These are phyloP conservation scores for Curvularia spicifera DNA, from an alignment of 2,329 filamentous ascomycete genomes.

Conservation along the genomic window DNA sequence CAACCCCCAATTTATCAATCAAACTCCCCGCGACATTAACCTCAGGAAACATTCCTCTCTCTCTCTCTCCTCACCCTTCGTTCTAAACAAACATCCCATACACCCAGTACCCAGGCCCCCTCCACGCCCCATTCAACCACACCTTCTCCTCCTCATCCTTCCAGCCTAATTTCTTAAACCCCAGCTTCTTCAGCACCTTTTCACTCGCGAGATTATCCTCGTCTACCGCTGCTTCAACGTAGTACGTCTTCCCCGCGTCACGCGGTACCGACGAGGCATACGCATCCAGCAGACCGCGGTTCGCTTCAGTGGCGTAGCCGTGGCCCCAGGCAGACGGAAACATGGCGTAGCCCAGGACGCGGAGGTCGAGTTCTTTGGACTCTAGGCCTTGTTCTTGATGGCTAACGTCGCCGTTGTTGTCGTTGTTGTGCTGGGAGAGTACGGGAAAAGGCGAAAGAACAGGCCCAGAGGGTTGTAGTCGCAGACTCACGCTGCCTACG, in stretches of 20 bases:
- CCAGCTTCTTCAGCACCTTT: conserved; percentile 34
- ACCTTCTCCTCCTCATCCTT: conserved; percentile 26
- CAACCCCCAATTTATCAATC: too few species aligned
- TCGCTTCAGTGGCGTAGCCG: conserved; percentile 41
- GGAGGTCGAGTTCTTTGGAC: conserved; percentile 12
- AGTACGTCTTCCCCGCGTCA: conserved; percentile 17
- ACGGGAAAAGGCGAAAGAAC: conserved; percentile 8
- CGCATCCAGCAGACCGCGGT: conserved; percentile 21
- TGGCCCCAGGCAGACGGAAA: conserved; percentile 29
- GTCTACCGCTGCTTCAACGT: conserved; percentile 35
- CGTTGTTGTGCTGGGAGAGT: not conserved
- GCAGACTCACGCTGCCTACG: conserved; percentile 25
- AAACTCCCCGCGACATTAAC: too few species aligned
- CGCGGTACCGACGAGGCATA: conserved; percentile 14
- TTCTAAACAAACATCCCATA: conserved; percentile 28
- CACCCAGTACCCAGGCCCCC: conserved; percentile 29
- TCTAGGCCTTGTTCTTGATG: not conserved
- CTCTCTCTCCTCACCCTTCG: too few species aligned
- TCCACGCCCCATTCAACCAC: conserved; percentile 37
- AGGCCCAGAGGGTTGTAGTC: conserved; percentile 13
- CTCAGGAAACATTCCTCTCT: too few species aligned
- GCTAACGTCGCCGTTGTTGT: not conserved
- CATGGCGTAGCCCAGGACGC: conserved; percentile 34
- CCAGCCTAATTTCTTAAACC: conserved; percentile 34
- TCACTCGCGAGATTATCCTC: conserved; percentile 30